phyloP scores from a whole-genome alignment of 106 monocot species.

The Hemerocallis citrina region DNA sequence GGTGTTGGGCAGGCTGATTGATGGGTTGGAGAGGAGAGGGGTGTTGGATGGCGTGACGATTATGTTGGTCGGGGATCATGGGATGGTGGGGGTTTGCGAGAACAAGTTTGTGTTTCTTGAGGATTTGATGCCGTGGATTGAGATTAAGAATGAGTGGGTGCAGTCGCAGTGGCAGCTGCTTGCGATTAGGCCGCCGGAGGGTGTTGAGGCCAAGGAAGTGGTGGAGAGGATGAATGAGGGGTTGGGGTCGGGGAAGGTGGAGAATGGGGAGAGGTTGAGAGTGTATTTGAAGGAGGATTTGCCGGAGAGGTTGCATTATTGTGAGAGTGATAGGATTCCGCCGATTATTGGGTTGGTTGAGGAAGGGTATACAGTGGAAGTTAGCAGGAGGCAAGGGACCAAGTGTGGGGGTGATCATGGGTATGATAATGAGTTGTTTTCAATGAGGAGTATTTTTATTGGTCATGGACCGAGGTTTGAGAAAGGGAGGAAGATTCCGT shows the following conservation, averaged over 20 bases:
- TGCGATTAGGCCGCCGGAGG: slow-evolving; percentile 20
- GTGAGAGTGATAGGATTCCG: slow-evolving; percentile 32
- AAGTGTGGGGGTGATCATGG: slow-evolving; percentile 55
- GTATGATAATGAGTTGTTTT: slow-evolving; percentile 46
- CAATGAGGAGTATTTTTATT: slow-evolving; percentile 54
- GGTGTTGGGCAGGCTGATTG: slow-evolving; percentile 40
- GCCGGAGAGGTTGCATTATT: slow-evolving; percentile 43
- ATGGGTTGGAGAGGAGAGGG: slow-evolving; percentile 32
- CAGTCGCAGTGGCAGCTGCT: slow-evolving; percentile 19
- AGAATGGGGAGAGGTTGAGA: slow-evolving; percentile 31
- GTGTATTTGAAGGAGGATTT: slow-evolving; percentile 54
- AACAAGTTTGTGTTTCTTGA: slow-evolving; percentile 39
- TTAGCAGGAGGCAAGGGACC: slow-evolving; percentile 6
- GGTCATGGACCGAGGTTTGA: slow-evolving; percentile 47
- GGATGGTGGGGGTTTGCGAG: slow-evolving; percentile 56
- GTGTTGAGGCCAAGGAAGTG: slow-evolving; percentile 18
- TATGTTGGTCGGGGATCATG: slow-evolving; percentile 54
- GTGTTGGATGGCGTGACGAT: slow-evolving; percentile 51
- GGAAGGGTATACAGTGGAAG: slow-evolving; percentile 46
- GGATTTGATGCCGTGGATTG: slow-evolving; percentile 32
- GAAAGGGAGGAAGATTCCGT: slow-evolving; percentile 30
- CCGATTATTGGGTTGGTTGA: slow-evolving; percentile 45
- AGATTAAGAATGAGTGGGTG: slow-evolving; percentile 29
- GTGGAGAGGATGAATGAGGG: slow-evolving; percentile 47
- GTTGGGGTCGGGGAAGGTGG: slow-evolving; percentile 38